Conservation (phyloP, 257 asterid genomes). For the Solanum lycopersicoides region DNA sequence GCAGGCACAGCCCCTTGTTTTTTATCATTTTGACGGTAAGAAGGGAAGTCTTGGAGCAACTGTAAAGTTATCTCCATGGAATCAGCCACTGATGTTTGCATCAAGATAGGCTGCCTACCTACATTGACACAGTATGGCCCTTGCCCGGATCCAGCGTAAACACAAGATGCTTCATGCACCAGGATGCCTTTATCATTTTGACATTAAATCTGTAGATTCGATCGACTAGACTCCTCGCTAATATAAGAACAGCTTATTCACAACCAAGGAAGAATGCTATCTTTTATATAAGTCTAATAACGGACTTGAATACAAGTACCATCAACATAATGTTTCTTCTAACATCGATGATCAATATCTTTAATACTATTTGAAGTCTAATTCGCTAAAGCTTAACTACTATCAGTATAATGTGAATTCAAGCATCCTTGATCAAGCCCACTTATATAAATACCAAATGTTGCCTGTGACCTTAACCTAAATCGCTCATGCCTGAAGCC, state of each 20-base stretch:
- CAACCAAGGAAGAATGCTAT: neutral
- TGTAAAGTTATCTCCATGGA: neutral
- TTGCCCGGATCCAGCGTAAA: neutral
- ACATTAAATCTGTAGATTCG: neutral
- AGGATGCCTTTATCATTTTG: neutral
- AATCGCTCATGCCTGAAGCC: neutral
- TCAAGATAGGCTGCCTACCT: neutral
- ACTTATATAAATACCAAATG: neutral
- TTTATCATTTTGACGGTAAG: neutral
- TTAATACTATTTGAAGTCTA: neutral
- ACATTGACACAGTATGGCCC: neutral
- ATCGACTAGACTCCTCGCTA: neutral
- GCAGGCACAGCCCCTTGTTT: neutral
- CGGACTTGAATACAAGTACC: neutral
- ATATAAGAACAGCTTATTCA: neutral
- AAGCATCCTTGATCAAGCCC: neutral
- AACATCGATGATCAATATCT: neutral
- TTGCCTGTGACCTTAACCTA: neutral
- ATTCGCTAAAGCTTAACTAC: neutral
- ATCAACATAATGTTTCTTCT: neutral
- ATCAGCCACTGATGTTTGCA: neutral
- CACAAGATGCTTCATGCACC: neutral
- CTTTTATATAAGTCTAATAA: neutral
- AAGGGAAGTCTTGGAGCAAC: neutral
- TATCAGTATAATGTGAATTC: neutral